A percentile compares a stretch with the other conserved stretches of the same genome.
phyloP scores from a whole-genome alignment of 257 asterid species.

The Striga asiatica region DNA sequence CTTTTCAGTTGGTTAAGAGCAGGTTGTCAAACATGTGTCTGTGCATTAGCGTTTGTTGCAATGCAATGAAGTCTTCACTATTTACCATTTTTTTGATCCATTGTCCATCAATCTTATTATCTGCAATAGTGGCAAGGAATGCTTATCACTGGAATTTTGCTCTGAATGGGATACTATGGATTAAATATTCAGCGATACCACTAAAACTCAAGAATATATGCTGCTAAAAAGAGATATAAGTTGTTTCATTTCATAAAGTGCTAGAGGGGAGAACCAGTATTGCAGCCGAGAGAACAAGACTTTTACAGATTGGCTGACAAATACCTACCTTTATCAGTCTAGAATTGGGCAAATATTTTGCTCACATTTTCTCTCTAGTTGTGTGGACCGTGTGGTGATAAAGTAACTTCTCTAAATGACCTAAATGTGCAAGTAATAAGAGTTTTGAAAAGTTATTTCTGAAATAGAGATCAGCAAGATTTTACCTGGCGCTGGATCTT shows the following conservation, averaged over 20 bases:
- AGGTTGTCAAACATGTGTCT: slow-evolving; percentile 7
- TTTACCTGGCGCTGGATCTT: background rate
- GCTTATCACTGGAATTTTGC: background rate
- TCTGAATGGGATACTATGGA: background rate
- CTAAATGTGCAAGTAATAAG: background rate
- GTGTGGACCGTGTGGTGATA: too few species aligned
- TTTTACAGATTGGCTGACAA: background rate
- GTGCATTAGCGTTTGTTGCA: background rate
- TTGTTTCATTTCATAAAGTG: background rate
- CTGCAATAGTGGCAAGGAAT: background rate
- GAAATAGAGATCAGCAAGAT: background rate
- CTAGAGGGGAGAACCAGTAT: background rate
- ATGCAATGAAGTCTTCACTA: background rate
- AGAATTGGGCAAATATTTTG: background rate
- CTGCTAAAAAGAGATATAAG: too few species aligned
- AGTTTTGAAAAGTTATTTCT: background rate
- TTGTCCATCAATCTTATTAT: background rate
- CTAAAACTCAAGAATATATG: too few species aligned
- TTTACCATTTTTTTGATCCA: background rate
- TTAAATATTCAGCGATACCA: too few species aligned
- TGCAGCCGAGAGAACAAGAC: background rate
- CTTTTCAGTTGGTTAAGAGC: background rate
- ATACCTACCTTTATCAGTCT: background rate
- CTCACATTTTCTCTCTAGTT: too few species aligned
- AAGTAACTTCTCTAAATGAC: background rate